Conservation (phyloP, 208 protist species). For the Leishmania tropica region DNA sequence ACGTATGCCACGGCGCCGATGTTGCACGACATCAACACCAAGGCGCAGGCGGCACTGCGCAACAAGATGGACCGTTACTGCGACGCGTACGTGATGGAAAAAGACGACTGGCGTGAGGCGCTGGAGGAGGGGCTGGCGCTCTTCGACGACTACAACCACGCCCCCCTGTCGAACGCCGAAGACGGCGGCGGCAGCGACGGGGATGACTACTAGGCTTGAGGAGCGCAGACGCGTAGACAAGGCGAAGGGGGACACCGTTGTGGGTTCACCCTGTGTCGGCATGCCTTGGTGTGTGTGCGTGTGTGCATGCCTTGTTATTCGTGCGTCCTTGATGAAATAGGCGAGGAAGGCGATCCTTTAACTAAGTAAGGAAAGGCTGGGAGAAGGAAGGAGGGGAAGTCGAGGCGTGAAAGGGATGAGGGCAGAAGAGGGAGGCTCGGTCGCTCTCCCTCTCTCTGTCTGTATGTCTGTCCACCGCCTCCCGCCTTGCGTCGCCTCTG, state of each 20-base stretch:
- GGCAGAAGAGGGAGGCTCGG: background rate
- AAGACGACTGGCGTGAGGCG: slow-evolving; percentile 76
- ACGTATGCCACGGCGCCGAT: slow-evolving; percentile 75
- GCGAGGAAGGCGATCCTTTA: background rate
- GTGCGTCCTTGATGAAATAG: background rate
- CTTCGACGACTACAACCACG: slow-evolving; percentile 79
- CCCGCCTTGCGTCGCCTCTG: background rate
- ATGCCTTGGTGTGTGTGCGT: background rate
- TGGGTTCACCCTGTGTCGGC: background rate
- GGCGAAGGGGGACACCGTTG: background rate
- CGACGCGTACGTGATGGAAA: slow-evolving; percentile 60
- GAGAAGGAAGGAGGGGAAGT: background rate
- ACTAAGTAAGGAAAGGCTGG: background rate
- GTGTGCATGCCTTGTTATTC: background rate
- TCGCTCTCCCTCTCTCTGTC: background rate
- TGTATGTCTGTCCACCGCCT: background rate
- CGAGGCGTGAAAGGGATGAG: background rate
- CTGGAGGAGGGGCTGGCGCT: slow-evolving; percentile 69
- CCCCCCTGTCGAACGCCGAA: slow-evolving; percentile 36
- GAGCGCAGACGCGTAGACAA: background rate
- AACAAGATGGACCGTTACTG: slow-evolving; percentile 47
- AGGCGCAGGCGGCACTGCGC: slow-evolving; percentile 47
- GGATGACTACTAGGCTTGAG: slow-evolving; percentile 13
- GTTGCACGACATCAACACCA: slow-evolving; percentile 36
- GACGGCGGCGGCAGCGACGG: slow-evolving; percentile 26